phyloP scores from a whole-genome alignment of 2,329 filamentous ascomycete species.

The Canariomyces notabilis region DNA sequence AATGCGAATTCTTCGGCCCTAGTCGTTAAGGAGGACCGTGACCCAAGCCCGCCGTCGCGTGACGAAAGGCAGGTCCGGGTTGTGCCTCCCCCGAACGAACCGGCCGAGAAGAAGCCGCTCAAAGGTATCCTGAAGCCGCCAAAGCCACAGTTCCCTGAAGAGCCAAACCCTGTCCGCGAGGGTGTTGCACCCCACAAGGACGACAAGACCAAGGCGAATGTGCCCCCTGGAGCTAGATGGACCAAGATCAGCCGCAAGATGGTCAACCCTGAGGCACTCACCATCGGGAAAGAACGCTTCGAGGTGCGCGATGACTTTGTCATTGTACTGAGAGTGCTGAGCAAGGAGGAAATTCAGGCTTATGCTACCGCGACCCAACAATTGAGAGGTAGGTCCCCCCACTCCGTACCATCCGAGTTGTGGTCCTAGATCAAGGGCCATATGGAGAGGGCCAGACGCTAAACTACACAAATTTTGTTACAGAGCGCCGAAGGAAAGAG shows the following conservation, averaged over 20 bases:
- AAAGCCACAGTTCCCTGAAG: constrained; percentile 78
- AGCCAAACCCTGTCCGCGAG: constrained; percentile 75
- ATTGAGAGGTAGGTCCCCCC: constrained; percentile 61
- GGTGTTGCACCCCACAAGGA: constrained; percentile 94
- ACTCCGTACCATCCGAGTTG: too few relatives aligned
- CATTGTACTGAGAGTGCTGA: constrained; percentile 83
- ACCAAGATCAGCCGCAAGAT: constrained; percentile 86
- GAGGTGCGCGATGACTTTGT: constrained; percentile 92
- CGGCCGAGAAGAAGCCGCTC: constrained; percentile 60
- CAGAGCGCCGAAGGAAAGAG: constrained; percentile 40
- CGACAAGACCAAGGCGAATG: constrained; percentile 66
- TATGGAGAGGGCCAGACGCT: neutral
- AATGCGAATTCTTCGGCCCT: constrained; percentile 16
- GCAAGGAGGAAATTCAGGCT: constrained; percentile 82
- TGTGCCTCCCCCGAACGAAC: constrained; percentile 64
- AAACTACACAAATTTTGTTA: neutral
- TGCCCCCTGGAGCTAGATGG: constrained; percentile 77
- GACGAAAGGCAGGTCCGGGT: constrained; percentile 56
- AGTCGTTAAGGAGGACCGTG: constrained; percentile 35
- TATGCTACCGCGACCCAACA: constrained; percentile 78
- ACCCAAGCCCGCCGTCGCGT: constrained; percentile 29
- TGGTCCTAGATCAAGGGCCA: too few relatives aligned
- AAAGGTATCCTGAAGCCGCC: constrained; percentile 85
- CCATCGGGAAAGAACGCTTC: constrained; percentile 81
- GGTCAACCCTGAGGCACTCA: constrained; percentile 84